Percentiles rank a stretch among this genome's conserved stretches.
These are phyloP conservation scores for Cyanidioschyzon merolae DNA, from an alignment of 23 red algal species.

Conservation along the genomic window DNA sequence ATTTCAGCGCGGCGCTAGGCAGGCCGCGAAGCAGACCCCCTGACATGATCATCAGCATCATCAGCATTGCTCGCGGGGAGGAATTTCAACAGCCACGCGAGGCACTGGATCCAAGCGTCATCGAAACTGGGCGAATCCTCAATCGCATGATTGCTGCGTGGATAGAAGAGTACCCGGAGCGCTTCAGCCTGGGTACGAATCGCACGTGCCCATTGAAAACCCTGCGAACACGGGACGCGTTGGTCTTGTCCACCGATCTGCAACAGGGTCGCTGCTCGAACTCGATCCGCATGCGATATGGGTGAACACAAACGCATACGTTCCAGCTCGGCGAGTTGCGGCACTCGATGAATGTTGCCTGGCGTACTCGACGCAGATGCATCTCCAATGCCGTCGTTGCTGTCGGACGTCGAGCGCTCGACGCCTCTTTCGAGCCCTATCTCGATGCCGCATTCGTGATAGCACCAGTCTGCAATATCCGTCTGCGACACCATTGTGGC, in stretches of 20 bases:
- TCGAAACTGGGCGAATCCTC: slow-evolving; percentile 58
- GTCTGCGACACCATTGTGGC: slow-evolving; percentile 64
- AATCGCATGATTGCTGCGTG: slow-evolving; percentile 51
- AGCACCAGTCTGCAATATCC: slow-evolving; percentile 98
- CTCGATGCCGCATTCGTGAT: slow-evolving; percentile 38
- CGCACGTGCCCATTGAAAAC: slow-evolving; percentile 56
- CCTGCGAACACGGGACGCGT: slow-evolving; percentile 64
- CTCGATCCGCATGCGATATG: neutral
- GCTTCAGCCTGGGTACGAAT: slow-evolving; percentile 20
- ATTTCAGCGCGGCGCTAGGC: too few species aligned
- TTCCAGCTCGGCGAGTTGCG: slow-evolving; percentile 21
- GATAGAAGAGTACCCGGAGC: slow-evolving; percentile 43
- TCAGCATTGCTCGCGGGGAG: too few species aligned
- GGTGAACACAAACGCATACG: slow-evolving; percentile 14
- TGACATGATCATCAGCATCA: too few species aligned
- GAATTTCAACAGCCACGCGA: slow-evolving; percentile 39
- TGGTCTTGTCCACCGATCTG: slow-evolving; percentile 64
- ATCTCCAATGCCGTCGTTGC: neutral
- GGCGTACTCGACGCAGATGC: neutral
- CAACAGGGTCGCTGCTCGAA: slow-evolving; percentile 33
- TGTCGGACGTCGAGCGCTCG: neutral
- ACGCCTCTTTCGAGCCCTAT: neutral
- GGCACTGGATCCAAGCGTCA: slow-evolving; percentile 73
- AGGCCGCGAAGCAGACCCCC: too few species aligned
- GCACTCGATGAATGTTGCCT: slow-evolving; percentile 9